These are phyloP conservation scores for Erodium moschatum DNA, from an alignment of 441 rosid genomes.

Conservation along the genomic window DNA sequence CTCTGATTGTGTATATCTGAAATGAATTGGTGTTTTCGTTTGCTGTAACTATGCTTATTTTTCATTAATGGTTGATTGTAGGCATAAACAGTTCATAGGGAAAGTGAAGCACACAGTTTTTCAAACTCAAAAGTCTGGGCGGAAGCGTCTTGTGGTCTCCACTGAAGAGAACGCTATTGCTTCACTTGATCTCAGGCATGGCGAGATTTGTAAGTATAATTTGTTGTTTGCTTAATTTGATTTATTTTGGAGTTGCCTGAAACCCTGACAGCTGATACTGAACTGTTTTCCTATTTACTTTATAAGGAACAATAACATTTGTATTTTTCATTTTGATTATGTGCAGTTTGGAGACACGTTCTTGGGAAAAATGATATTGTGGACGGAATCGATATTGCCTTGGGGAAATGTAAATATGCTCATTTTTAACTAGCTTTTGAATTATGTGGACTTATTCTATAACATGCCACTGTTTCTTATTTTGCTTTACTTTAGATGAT, in stretches of 20 bases:
- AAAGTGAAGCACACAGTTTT: constrained; percentile 94
- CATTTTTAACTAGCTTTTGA: background rate
- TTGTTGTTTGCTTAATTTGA: background rate
- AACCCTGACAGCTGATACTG: background rate
- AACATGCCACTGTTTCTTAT: background rate
- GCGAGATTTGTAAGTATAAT: constrained; percentile 70
- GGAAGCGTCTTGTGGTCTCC: constrained; percentile 88
- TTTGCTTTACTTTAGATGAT: background rate
- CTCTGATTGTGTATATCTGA: background rate
- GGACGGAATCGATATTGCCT: constrained; percentile 66
- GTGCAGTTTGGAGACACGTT: constrained; percentile 92
- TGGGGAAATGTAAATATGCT: constrained; percentile 63
- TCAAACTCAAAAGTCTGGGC: constrained; percentile 93
- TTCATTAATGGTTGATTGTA: constrained; percentile 17
- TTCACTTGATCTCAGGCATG: constrained; percentile 88
- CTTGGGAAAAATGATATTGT: constrained; percentile 62
- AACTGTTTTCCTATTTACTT: background rate
- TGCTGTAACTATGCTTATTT: background rate
- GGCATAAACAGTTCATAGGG: constrained; percentile 89
- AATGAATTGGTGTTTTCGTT: background rate
- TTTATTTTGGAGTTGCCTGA: background rate
- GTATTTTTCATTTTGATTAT: constrained; percentile 14
- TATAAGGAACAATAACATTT: background rate
- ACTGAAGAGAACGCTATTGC: constrained; percentile 92
- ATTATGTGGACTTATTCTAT: background rate